Conservation (phyloP, 2,329 filamentous ascomycete species). For the Cladophialophora carrionii region DNA sequence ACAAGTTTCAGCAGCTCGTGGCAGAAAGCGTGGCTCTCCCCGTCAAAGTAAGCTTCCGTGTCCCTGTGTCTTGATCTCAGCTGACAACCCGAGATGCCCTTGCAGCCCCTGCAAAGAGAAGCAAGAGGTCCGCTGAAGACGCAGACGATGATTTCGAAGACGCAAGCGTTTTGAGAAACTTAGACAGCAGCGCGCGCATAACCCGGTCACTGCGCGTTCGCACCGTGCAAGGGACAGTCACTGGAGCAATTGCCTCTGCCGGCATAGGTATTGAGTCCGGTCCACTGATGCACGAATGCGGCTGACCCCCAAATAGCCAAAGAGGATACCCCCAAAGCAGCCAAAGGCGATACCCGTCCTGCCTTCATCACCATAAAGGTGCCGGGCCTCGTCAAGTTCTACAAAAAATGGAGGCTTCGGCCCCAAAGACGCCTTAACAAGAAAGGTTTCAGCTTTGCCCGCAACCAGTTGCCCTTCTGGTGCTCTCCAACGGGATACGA, state of each 20-base stretch:
- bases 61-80: not conserved
- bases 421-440: not conserved
- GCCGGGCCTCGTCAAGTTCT: not conserved
- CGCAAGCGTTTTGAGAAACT: not conserved
- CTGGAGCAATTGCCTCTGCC: not conserved
- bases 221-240: constrained; percentile 7
- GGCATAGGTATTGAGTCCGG: not conserved
- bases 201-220: constrained; percentile 5
- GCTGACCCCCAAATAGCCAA: not conserved
- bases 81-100: not conserved
- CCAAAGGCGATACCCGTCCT: not conserved
- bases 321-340: not conserved
- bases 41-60: not conserved
- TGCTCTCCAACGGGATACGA: not conserved
- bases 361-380: not conserved
- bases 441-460: not conserved
- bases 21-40: not conserved
- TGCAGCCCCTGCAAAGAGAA: not conserved
- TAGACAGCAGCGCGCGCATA: not conserved
- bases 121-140: not conserved
- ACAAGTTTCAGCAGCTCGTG: not conserved
- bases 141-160: constrained; percentile 1
- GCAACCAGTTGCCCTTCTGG: not conserved
- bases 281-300: not conserved
- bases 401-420: not conserved